These are phyloP conservation scores for Coniophora puteana DNA, from an alignment of 1,284 basidiomycete genomes.

Conservation along the genomic window DNA sequence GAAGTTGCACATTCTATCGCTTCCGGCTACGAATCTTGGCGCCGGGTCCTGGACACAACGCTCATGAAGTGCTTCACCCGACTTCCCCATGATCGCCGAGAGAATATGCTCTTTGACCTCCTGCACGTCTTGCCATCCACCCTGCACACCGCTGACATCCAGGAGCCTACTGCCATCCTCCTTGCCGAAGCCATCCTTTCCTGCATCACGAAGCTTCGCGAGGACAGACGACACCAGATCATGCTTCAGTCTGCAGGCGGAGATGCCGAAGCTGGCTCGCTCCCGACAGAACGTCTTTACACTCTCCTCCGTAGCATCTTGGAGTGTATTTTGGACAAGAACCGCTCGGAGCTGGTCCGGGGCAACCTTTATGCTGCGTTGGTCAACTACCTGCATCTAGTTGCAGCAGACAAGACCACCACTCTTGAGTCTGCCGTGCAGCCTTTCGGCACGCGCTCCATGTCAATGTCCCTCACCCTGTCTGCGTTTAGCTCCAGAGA, in stretches of 20 bases:
- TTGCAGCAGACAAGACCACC: slow-evolving; percentile 28
- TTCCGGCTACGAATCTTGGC: slow-evolving; percentile 79
- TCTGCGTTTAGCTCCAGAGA: slow-evolving; percentile 36
- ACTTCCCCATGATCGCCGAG: slow-evolving; percentile 75
- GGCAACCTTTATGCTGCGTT: slow-evolving; percentile 94
- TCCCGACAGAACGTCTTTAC: slow-evolving; percentile 80
- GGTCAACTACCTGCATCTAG: slow-evolving; percentile 84
- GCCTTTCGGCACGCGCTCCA: slow-evolving; percentile 21
- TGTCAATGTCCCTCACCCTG: slow-evolving; percentile 30
- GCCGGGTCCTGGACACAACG: slow-evolving; percentile 75
- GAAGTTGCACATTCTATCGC: slow-evolving; percentile 73
- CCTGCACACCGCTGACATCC: slow-evolving; percentile 55
- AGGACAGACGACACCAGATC: slow-evolving; percentile 67
- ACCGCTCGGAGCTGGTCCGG: slow-evolving; percentile 85
- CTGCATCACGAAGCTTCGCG: slow-evolving; percentile 79
- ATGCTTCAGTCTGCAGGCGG: slow-evolving; percentile 61
- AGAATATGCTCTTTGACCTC: slow-evolving; percentile 85
- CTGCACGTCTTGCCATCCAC: slow-evolving; percentile 71
- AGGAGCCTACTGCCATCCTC: slow-evolving; percentile 73
- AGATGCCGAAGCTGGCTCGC: slow-evolving; percentile 56
- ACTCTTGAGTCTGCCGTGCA: slow-evolving; percentile 20
- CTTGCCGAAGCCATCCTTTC: slow-evolving; percentile 82
- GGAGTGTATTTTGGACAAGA: slow-evolving; percentile 75
- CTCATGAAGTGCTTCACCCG: slow-evolving; percentile 82
- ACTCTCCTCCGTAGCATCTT: slow-evolving; percentile 75